Evolutionary conservation across 1,284 basidiomycete genomes (phyloP).

Genomic region (Sporisorium sorghi): DNA sequence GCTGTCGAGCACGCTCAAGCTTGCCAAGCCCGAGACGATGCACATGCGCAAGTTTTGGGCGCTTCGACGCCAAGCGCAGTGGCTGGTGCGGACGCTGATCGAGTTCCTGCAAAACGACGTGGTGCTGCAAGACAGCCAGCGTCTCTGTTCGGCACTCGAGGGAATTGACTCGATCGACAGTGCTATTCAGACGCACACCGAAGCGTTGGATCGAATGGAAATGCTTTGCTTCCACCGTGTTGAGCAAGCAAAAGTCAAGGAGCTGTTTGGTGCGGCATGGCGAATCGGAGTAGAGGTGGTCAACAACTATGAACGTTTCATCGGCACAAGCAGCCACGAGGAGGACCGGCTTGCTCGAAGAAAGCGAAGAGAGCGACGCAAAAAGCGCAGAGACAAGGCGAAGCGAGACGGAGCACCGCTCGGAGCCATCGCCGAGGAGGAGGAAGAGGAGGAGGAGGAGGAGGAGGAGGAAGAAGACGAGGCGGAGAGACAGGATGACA

Average conservation of each 20-base stretch:
- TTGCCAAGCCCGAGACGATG: slow-evolving; percentile 32
- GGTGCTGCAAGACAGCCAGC: slow-evolving; percentile 13
- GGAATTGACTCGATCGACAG: slow-evolving; percentile 28
- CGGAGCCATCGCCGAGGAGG: slow-evolving; percentile 38
- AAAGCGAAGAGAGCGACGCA: slow-evolving; percentile 33
- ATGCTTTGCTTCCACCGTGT: slow-evolving; percentile 38
- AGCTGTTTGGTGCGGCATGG: slow-evolving; percentile 26
- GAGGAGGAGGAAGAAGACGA: slow-evolving; percentile 30
- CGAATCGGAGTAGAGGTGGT: slow-evolving; percentile 34
- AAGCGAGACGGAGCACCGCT: slow-evolving; percentile 33
- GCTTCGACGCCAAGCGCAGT: slow-evolving; percentile 37
- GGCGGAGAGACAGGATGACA: slow-evolving; percentile 2
- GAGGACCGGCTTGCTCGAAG: slow-evolving; percentile 36
- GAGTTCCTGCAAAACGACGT: slow-evolving; percentile 39
- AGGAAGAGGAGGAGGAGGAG: slow-evolving; percentile 43
- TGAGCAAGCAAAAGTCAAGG: slow-evolving; percentile 33
- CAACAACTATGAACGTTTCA: slow-evolving; percentile 34
- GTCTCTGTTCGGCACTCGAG: slow-evolving; percentile 20
- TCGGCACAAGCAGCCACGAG: slow-evolving; percentile 29
- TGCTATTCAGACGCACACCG: slow-evolving; percentile 25
- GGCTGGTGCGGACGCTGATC: slow-evolving; percentile 40
- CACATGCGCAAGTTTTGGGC: slow-evolving; percentile 48
- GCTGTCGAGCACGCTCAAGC: slow-evolving; percentile 32
- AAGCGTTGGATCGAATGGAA: slow-evolving; percentile 27
- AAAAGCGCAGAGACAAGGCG: slow-evolving; percentile 32